Percentiles rank a stretch among this genome's conserved stretches.
phyloP scores from a whole-genome alignment of 495 filamentous ascomycete genomes.

The Talaromyces stipitatus region DNA sequence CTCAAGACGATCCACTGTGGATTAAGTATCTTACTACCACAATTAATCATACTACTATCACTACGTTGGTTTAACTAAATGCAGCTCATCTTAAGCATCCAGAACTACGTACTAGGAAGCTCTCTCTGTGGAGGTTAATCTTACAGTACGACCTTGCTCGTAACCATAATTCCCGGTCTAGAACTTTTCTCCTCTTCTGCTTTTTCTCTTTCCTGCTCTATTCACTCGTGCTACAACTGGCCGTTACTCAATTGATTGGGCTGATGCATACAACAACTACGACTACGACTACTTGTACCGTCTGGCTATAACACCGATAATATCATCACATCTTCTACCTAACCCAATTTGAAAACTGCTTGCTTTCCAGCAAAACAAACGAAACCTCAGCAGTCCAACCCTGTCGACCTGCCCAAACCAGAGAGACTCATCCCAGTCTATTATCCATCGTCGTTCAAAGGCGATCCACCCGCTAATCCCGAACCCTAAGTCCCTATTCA shows the following conservation, averaged over 20 bases:
- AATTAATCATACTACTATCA: too few relatives aligned
- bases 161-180: not conserved
- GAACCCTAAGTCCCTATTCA: not conserved
- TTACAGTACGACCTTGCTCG: not conserved
- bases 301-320: not conserved
- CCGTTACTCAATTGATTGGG: not conserved
- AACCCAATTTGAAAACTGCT: not conserved
- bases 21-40: too few relatives aligned
- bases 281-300: not conserved
- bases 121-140: not conserved
- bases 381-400: too few relatives aligned
- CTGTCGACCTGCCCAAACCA: not conserved
- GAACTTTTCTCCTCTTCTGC: not conserved
- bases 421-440: not conserved
- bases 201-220: too few relatives aligned
- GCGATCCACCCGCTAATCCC: not conserved
- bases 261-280: not conserved
- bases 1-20: not conserved
- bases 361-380: too few relatives aligned
- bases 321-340: not conserved
- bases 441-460: not conserved
- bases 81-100: too few relatives aligned
- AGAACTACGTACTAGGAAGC: too few relatives aligned
- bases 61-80: too few relatives aligned
- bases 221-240: not conserved